phyloP scores from a whole-genome alignment of 345 rosid genomes.

The Citrus cavaleriei region DNA sequence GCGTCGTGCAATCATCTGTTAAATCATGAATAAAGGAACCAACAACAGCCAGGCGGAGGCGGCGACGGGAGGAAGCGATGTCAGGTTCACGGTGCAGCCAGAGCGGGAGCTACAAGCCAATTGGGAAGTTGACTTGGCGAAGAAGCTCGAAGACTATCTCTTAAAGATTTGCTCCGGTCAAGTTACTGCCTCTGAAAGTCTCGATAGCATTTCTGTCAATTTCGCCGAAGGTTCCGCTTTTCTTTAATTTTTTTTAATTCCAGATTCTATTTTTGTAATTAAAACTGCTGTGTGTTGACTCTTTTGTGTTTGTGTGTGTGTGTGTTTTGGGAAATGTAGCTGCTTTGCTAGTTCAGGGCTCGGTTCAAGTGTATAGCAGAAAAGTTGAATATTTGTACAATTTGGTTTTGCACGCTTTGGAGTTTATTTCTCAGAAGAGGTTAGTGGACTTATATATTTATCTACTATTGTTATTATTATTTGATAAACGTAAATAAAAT shows the following conservation, averaged over 20 bases:
- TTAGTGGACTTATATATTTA: conserved; percentile 11
- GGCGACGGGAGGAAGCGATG: conserved; percentile 23
- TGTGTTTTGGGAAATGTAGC: conserved; percentile 49
- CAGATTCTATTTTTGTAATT: background rate
- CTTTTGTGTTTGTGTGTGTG: background rate
- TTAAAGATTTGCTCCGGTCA: conserved; percentile 85
- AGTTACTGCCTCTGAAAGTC: conserved; percentile 48
- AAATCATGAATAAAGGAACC: conserved; percentile 23
- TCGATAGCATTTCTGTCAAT: conserved; percentile 45
- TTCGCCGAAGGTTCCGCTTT: conserved; percentile 81
- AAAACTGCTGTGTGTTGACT: background rate
- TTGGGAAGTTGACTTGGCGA: conserved; percentile 88
- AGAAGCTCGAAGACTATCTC: conserved; percentile 84
- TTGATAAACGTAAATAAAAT: background rate
- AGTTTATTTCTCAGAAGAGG: conserved; percentile 86
- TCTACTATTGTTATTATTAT: too few species aligned
- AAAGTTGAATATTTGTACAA: conserved; percentile 93
- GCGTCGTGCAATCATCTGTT: background rate
- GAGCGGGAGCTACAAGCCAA: conserved; percentile 88
- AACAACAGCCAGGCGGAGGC: conserved; percentile 30
- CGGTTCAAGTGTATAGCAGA: conserved; percentile 94
- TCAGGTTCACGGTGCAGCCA: conserved; percentile 66
- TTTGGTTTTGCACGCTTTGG: conserved; percentile 90
- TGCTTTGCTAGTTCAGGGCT: conserved; percentile 97
- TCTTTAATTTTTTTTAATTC: background rate